A percentile compares a stretch with the other conserved stretches of the same genome.
phyloP scores from a whole-genome alignment of 192 early-diverging fungal genomes.

The Physocladia obscura region DNA sequence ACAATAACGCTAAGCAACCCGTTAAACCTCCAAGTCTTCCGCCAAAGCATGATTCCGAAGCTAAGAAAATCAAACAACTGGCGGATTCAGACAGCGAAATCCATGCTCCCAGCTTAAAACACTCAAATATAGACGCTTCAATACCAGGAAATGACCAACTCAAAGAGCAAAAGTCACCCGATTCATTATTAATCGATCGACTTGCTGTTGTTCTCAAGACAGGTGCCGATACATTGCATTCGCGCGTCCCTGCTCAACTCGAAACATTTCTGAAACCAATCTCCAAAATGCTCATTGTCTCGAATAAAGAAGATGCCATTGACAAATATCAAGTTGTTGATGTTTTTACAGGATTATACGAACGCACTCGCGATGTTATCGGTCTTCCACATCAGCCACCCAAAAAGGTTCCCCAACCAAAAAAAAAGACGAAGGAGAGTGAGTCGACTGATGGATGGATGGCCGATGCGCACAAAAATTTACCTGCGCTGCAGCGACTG shows the following conservation, averaged over 20 bases:
- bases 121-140: too few relatives aligned
- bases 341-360: slow-evolving; percentile 45
- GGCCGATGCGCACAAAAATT: slow-evolving; percentile 56
- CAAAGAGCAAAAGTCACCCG: too few relatives aligned
- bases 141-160: too few relatives aligned
- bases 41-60: too few relatives aligned
- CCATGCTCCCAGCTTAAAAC: too few relatives aligned
- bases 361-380: slow-evolving; percentile 2
- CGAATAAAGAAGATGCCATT: slow-evolving; percentile 44
- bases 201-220: slow-evolving; percentile 54
- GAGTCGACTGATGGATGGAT: neutral
- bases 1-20: too few relatives aligned
- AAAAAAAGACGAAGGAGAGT: neutral
- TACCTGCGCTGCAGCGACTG: slow-evolving; percentile 51
- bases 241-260: slow-evolving; percentile 48
- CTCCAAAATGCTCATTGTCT: slow-evolving; percentile 52
- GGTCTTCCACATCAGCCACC: neutral
- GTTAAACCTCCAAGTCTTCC: too few relatives aligned
- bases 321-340: slow-evolving; percentile 48
- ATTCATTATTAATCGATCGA: too few relatives aligned
- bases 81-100: too few relatives aligned
- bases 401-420: neutral
- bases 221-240: slow-evolving; percentile 44
- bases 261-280: slow-evolving; percentile 39
- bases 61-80: too few relatives aligned